Base-by-base conservation (phyloP, 768 basidiomycete genomes). In the Mycena vitilis region DNA sequence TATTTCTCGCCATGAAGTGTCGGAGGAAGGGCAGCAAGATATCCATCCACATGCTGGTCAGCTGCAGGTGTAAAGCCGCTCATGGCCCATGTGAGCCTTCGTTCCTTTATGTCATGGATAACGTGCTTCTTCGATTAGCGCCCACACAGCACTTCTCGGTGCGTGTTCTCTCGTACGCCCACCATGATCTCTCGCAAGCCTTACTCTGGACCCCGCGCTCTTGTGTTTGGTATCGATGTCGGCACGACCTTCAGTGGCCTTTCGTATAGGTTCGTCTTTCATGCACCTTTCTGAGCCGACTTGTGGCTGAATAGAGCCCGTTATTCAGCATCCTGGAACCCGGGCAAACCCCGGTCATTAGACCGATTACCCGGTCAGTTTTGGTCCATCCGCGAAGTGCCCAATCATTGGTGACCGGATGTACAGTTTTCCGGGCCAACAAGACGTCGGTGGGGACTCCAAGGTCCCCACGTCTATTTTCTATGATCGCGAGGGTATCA, bases 151-250 rank as follows among this genome's bases (percentile, higher is more conserved):
- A 16, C 23, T 58, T 44, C 37, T 44, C 22, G 18, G 55, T 36
- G 62, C 34, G n/a, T 63, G 6, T 23, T n/a, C 7, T 52, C 20
- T n/a, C 23, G 30, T 40, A 36, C 44, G 37, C n/a, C 56, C 65
- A 47, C 59, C 11, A 60, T 60, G 60, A 52, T 56, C 42, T 34
- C 67, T 52, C 74, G 83, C 73, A 70, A 76, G 38, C 79, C 81
- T 2, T 85, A 83, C 76, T 73, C 71, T 37, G 87, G 86, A 20
- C n/a, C 77, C 37, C 81, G 82, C 45, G 82, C 82, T 64, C 76
- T 88, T 8, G 81, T 87, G 6, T 68, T 88, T 30, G 85, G 85
- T 0, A 84, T 88, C 44, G 87, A 88, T 63, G 74, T 88, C 2
- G 87, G 87, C 10, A 88, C 84, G 1, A 87, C 85, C 3, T 86